Evolutionary conservation across 495 filamentous ascomycete genomes (phyloP).

Genomic region (Cercophora sp.): DNA sequence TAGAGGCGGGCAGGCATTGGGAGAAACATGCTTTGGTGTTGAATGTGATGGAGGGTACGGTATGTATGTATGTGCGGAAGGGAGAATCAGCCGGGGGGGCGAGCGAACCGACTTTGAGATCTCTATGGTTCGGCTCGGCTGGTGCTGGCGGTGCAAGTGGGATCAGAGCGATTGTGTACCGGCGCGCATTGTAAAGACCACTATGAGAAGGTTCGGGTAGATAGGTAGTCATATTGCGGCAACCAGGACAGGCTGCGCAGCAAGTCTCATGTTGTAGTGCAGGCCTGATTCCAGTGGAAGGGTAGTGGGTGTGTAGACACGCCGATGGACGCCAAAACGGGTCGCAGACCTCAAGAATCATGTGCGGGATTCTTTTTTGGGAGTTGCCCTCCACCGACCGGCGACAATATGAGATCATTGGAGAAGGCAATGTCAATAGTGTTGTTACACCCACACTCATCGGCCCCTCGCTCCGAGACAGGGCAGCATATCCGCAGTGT

Average conservation of each 20-base stretch:
- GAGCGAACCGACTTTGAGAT: constrained; percentile 17
- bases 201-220: constrained; percentile 1
- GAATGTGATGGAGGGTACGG: constrained; percentile 6
- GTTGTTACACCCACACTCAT: too few species aligned
- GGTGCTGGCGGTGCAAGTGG: background rate
- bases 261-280: constrained; percentile 7
- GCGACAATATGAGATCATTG: too few species aligned
- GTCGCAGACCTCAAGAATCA: constrained; percentile 26
- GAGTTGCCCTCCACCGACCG: background rate
- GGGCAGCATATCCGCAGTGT: too few species aligned
- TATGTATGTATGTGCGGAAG: background rate
- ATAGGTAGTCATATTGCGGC: background rate
- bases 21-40: too few species aligned
- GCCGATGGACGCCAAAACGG: constrained; percentile 19
- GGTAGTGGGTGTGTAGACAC: background rate
- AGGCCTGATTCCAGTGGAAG: constrained; percentile 3
- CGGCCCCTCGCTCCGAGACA: too few species aligned
- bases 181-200: constrained; percentile 7
- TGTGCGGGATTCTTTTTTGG: constrained; percentile 20
- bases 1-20: background rate
- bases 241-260: background rate
- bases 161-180: background rate
- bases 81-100: constrained; percentile 15
- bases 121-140: constrained; percentile 22
- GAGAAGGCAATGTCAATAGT: too few species aligned